phyloP scores from a whole-genome alignment of 2,329 filamentous ascomycete species.

The Orbilia quercus region DNA sequence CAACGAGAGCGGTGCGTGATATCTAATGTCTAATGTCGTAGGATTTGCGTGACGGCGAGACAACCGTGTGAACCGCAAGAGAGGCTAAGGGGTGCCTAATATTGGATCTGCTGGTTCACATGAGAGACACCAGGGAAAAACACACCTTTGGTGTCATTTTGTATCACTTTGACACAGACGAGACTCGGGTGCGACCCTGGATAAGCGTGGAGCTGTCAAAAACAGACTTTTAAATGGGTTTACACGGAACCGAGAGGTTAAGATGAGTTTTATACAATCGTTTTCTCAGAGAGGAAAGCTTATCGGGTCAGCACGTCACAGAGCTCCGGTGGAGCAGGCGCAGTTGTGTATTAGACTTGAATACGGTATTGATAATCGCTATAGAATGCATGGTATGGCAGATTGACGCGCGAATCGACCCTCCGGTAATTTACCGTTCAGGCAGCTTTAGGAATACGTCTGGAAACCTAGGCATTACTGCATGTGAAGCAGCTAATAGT shows the following conservation, averaged over 20 bases:
- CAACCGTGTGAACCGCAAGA: neutral
- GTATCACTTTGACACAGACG: slow-evolving; percentile 50
- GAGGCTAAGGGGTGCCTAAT: slow-evolving; percentile 11
- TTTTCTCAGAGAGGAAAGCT: slow-evolving; percentile 11
- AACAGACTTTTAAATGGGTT: slow-evolving; percentile 18
- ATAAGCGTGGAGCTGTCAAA: slow-evolving; percentile 19
- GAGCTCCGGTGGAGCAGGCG: slow-evolving; percentile 15
- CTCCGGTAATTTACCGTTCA: neutral
- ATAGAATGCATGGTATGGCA: neutral
- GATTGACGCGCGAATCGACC: slow-evolving; percentile 20
- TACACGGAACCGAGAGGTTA: slow-evolving; percentile 35
- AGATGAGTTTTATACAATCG: slow-evolving; percentile 27
- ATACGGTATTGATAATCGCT: slow-evolving; percentile 8
- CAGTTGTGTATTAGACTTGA: slow-evolving; percentile 23
- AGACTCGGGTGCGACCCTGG: slow-evolving; percentile 9
- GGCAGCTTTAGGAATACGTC: slow-evolving; percentile 1
- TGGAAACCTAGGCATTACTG: no score
- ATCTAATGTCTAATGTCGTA: slow-evolving; percentile 1
- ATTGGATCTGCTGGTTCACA: slow-evolving; percentile 23
- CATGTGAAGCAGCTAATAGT: no score
- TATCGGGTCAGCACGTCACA: no score
- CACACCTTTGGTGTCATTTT: slow-evolving; percentile 42
- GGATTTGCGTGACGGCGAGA: neutral
- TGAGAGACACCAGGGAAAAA: slow-evolving; percentile 11
- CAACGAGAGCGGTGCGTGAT: neutral